Percentiles rank a stretch among this genome's conserved stretches.
Conservation (phyloP, 1,139 yeast species). For the Blastobotrys petasosporus region DNA sequence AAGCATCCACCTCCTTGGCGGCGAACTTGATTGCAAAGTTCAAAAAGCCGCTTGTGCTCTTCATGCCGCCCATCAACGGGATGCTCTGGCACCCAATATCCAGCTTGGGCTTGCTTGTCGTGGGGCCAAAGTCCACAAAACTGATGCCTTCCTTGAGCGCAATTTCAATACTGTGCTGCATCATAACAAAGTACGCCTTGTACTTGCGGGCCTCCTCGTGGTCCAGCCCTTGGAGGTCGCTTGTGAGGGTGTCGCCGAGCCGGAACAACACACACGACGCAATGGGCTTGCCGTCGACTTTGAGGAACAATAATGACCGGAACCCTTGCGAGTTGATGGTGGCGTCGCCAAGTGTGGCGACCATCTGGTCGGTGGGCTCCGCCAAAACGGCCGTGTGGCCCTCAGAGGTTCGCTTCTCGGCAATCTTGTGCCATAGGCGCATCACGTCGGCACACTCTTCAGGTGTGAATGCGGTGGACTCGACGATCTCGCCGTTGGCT, state of each 20-base stretch:
- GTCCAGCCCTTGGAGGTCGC: constrained; percentile 43
- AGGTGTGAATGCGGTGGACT: constrained; percentile 29
- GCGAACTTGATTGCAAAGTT: constrained; percentile 6
- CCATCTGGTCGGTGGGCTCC: constrained; percentile 34
- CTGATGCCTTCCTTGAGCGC: constrained; percentile 38
- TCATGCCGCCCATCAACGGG: constrained; percentile 26
- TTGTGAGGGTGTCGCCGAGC: constrained; percentile 42
- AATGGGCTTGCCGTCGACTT: constrained; percentile 35
- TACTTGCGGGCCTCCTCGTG: constrained; percentile 39
- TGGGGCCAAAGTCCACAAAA: constrained; percentile 43
- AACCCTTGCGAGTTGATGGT: constrained; percentile 23
- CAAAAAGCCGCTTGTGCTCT: not conserved
- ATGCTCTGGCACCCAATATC: constrained; percentile 40
- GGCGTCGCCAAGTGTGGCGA: constrained; percentile 31
- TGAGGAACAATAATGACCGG: constrained; percentile 37
- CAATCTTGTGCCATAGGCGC: constrained; percentile 38
- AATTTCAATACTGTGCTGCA: constrained; percentile 42
- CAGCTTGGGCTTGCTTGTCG: constrained; percentile 38
- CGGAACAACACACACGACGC: constrained; percentile 43
- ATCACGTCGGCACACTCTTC: constrained; percentile 35
- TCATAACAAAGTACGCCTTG: constrained; percentile 45
- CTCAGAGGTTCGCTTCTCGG: constrained; percentile 35
- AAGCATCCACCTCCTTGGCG: constrained; percentile 3
- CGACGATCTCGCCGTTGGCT: constrained; percentile 37
- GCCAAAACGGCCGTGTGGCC: constrained; percentile 40